These are phyloP conservation scores for Macrophomina pseudophaseolina DNA, from an alignment of 2,329 filamentous ascomycete species.

Conservation along the genomic window DNA sequence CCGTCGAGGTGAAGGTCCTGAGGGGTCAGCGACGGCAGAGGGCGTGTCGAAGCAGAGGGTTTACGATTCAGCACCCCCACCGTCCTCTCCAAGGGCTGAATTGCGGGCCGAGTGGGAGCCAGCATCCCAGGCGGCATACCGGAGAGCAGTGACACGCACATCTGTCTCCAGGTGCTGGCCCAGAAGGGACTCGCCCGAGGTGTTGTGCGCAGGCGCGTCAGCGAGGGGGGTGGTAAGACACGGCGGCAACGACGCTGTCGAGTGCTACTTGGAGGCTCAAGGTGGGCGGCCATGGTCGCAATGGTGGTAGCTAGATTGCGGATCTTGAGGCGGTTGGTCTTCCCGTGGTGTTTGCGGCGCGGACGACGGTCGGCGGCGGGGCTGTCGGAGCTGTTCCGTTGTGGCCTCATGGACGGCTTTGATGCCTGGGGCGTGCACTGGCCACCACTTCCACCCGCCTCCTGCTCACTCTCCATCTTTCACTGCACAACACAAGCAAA, in stretches of 20 bases:
- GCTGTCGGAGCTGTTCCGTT: no score
- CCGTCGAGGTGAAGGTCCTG: conserved; percentile 12
- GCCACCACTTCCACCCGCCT: no score
- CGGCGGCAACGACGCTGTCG: neutral
- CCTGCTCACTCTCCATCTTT: no score
- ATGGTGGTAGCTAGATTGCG: no score
- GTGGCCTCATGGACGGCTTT: no score
- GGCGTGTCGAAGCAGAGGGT: neutral
- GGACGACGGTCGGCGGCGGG: no score
- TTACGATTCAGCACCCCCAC: neutral
- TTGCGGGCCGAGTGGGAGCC: neutral
- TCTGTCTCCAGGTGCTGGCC: conserved; percentile 17
- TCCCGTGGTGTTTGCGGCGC: no score
- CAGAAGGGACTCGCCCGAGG: neutral
- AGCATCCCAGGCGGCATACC: neutral
- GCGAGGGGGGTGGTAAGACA: neutral
- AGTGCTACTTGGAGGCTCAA: no score
- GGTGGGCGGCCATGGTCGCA: no score
- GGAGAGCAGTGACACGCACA: neutral
- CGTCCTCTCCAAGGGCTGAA: neutral
- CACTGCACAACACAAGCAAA: no score
- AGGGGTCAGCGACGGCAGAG: neutral
- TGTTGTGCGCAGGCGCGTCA: neutral
- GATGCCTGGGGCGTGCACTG: no score
- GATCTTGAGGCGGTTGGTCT: no score